Base-by-base conservation (phyloP, 2,329 filamentous ascomycete genomes). In the Fusarium sp. region DNA sequence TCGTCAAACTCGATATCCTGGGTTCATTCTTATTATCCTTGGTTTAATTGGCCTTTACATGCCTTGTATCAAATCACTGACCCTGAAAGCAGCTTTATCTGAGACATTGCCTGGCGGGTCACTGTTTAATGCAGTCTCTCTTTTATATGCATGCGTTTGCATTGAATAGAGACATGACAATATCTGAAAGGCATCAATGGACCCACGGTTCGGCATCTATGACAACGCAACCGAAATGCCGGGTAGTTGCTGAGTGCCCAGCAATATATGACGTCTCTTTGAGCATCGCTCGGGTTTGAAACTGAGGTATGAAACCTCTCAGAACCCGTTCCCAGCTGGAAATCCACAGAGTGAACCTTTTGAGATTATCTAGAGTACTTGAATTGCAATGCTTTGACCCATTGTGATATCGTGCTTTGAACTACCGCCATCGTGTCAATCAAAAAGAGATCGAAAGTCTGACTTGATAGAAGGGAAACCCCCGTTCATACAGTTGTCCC, bases 121-220 rank as follows among this genome's bases (percentile, higher is more conserved):
- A 4, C 21, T 55, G 24, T 40, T 13, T 56, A 39, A 55, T 56
- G 31, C 34, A 26, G 39, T 22, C 33, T 22, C n/a, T 33, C 51
- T 56, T 46, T 38, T 26, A 17, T 33, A 40, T 26, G 13, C 17
- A 51, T 33, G 24, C 34, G 14, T 45, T 45, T 17, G 7, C 22
- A 9, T n/a, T 14, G 14, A 22, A 57, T 13, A 10, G 31, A 55
- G 43, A 50, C 43, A 50, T 36, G 7, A 22, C 28, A 31, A 51
- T 11, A 22, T n/a, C 36, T 38, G 36, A 21, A 38, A 26, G 51
- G 14, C 17, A n/a, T 36, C 21, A 7, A 40, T 31, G 31, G 33
- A 26, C 45, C 53, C 34, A 42, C 22, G 42, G 42, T 49, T 49
- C 42, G n/a, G 26, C 5, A n/a, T 28, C 15, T 15, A 45, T 19